Conservation (phyloP, 495 filamentous ascomycete species). For the Penicillium dipodomyicola region DNA sequence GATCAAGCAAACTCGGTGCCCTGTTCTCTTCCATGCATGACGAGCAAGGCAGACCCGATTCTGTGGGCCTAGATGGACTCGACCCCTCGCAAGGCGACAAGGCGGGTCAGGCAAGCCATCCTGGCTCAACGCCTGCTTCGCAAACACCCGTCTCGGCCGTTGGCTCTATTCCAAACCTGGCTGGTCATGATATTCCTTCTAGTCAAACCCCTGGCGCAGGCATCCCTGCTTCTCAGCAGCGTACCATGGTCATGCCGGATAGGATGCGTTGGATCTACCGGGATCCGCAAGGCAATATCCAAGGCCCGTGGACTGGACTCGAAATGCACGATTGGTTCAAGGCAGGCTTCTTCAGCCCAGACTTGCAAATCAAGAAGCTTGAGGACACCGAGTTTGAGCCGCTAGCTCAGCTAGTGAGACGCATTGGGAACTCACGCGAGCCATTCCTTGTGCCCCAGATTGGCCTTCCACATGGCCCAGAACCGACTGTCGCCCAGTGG, state of each 20-base stretch:
- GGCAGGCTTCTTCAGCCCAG: constrained; percentile 92
- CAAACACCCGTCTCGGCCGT: constrained; percentile 45
- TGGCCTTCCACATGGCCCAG: constrained; percentile 81
- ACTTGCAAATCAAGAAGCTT: constrained; percentile 87
- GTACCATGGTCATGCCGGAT: constrained; percentile 98
- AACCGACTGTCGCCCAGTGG: constrained; percentile 44
- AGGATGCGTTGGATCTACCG: constrained; percentile 98
- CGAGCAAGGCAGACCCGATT: constrained; percentile 49
- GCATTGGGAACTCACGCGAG: constrained; percentile 95
- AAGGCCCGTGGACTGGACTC: constrained; percentile 91
- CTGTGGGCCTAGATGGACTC: constrained; percentile 48
- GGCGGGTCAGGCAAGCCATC: constrained; percentile 28
- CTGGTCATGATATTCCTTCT: constrained; percentile 28
- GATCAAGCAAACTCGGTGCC: constrained; percentile 80
- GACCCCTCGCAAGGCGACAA: constrained; percentile 30
- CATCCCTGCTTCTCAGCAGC: constrained; percentile 68
- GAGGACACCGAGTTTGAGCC: constrained; percentile 95
- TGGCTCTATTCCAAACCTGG: constrained; percentile 40
- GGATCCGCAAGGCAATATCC: constrained; percentile 85
- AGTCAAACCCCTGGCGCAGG: constrained; percentile 46
- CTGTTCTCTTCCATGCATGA: constrained; percentile 92
- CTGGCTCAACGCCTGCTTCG: constrained; percentile 38
- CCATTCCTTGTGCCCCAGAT: constrained; percentile 97
- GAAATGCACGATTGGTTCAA: constrained; percentile 99
- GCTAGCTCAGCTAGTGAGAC: constrained; percentile 88